Conservation (phyloP, 2,329 filamentous ascomycete genomes). For the Ophiocordyceps polyrhachis-furcata region DNA sequence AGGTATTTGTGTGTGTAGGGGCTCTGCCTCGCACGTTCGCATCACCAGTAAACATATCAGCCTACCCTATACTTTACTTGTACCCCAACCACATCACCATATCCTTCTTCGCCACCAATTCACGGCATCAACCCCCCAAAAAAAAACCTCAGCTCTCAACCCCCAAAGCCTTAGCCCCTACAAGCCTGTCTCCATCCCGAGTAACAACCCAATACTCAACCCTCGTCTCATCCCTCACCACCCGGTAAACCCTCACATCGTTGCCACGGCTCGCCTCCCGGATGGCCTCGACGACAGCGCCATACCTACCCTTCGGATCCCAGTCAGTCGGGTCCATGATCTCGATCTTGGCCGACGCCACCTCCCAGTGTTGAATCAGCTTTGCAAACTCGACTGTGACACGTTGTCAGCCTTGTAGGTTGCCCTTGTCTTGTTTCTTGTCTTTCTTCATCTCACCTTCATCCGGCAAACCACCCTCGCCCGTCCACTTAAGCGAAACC, state of each 20-base stretch:
- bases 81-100: too few species aligned
- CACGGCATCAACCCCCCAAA: not conserved
- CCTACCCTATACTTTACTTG: too few species aligned
- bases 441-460: constrained; percentile 30
- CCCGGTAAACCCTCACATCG: constrained; percentile 58
- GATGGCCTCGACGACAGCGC: constrained; percentile 48
- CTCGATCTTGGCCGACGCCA: constrained; percentile 36
- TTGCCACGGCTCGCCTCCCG: constrained; percentile 40
- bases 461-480: constrained; percentile 32
- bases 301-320: constrained; percentile 55
- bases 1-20: too few species aligned
- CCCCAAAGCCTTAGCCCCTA: constrained; percentile 62
- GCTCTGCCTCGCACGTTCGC: too few species aligned
- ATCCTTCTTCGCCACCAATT: too few species aligned
- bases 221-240: constrained; percentile 42
- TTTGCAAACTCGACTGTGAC: constrained; percentile 47
- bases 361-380: constrained; percentile 40
- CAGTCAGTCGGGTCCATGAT: constrained; percentile 53
- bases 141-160: constrained; percentile 34
- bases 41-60: too few species aligned
- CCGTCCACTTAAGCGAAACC: constrained; percentile 46
- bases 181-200: constrained; percentile 41
- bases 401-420: not conserved
- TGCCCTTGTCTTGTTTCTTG: too few species aligned
- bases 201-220: constrained; percentile 67